These are phyloP conservation scores for Metarhizium guizhouense DNA, from an alignment of 2,329 filamentous ascomycete species.

Conservation along the genomic window DNA sequence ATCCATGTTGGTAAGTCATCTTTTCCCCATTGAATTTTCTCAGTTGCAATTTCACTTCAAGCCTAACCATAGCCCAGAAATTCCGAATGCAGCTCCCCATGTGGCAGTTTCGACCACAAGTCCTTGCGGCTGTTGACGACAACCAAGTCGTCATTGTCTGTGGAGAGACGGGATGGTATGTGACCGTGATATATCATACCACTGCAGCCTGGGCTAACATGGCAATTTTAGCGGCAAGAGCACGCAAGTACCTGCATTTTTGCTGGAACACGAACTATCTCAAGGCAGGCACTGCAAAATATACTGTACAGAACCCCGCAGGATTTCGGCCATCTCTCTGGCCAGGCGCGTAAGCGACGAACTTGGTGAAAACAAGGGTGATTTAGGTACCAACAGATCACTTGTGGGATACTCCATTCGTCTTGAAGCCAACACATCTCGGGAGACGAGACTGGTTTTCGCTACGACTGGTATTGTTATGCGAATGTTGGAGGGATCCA, in stretches of 20 bases:
- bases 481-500: slow-evolving; percentile 87
- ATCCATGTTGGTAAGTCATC: slow-evolving; percentile 57
- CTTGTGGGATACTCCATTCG: slow-evolving; percentile 92
- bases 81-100: slow-evolving; percentile 79
- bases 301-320: slow-evolving; percentile 88
- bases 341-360: slow-evolving; percentile 92
- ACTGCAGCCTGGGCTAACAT: slow-evolving; percentile 12
- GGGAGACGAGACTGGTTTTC: slow-evolving; percentile 78
- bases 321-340: slow-evolving; percentile 92
- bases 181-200: not conserved
- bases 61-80: slow-evolving; percentile 22
- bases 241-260: slow-evolving; percentile 90
- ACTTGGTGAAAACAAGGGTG: slow-evolving; percentile 73
- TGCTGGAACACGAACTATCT: slow-evolving; percentile 80
- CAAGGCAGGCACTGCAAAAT: slow-evolving; percentile 79
- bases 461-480: slow-evolving; percentile 92
- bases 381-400: slow-evolving; percentile 74
- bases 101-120: slow-evolving; percentile 72
- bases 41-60: not conserved
- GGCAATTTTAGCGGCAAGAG: slow-evolving; percentile 63
- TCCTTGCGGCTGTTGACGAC: slow-evolving; percentile 65
- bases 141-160: slow-evolving; percentile 89
- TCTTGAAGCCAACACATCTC: slow-evolving; percentile 76
- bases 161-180: slow-evolving; percentile 83
- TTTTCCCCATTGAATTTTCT: not conserved